Evolutionary conservation across 176 grass and related monocot species (phyloP).

Genomic region (Typha latifolia): DNA sequence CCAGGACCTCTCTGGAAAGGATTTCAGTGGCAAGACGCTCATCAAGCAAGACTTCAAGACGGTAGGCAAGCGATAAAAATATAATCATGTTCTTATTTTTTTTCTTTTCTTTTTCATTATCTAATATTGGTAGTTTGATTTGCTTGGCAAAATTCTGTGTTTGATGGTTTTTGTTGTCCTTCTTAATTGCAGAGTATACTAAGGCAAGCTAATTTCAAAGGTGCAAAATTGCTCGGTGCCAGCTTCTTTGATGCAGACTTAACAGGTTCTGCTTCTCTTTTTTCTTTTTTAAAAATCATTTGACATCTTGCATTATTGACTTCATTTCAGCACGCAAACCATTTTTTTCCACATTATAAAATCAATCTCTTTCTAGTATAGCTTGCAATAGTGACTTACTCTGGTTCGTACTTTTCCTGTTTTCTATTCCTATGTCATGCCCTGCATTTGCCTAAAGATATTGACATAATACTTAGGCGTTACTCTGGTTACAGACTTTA

Average conservation of each 20-base stretch:
- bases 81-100: neutral
- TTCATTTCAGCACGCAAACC: too few relatives aligned
- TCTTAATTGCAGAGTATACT: conserved; percentile 48
- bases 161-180: neutral
- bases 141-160: neutral
- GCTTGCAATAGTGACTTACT: too few relatives aligned
- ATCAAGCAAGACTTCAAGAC: conserved; percentile 98
- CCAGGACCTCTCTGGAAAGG: conserved; percentile 86
- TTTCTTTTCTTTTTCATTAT: too few relatives aligned
- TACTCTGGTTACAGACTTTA: too few relatives aligned
- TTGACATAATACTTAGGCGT: too few relatives aligned
- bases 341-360: too few relatives aligned
- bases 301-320: neutral
- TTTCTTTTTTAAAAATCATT: neutral
- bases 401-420: too few relatives aligned
- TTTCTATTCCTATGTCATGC: too few relatives aligned
- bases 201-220: conserved; percentile 84
- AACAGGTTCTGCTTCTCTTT: conserved; percentile 36
- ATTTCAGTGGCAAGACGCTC: conserved; percentile 87
- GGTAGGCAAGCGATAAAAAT: conserved; percentile 12
- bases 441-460: too few relatives aligned
- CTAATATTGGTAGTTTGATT: too few relatives aligned
- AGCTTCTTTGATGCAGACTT: conserved; percentile 91
- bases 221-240: conserved; percentile 57
- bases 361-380: too few relatives aligned